Evolutionary conservation across 768 basidiomycete species (phyloP).

Genomic region (Collybia nuda): DNA sequence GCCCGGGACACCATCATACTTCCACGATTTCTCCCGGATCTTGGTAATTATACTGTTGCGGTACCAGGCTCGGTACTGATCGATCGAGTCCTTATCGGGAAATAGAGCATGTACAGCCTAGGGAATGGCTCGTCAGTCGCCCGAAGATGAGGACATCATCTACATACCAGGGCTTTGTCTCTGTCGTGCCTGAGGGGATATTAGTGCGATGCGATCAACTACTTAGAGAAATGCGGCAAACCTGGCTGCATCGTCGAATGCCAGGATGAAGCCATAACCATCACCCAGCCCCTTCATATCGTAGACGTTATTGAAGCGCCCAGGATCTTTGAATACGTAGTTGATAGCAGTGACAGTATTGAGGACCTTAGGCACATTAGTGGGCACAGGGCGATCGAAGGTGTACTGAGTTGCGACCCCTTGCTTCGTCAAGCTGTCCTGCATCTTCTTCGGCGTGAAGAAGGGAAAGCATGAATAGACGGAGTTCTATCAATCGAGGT

Average conservation of each 20-base stretch:
- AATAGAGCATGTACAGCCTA: constrained; percentile 33
- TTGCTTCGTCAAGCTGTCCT: constrained; percentile 35
- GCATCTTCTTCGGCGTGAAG: constrained; percentile 44
- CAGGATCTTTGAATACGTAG: constrained; percentile 30
- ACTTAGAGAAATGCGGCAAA: neutral
- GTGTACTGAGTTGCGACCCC: constrained; percentile 37
- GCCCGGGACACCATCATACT: constrained; percentile 21
- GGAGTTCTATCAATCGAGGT: constrained; percentile 1
- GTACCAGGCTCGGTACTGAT: constrained; percentile 27
- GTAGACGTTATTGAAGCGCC: constrained; percentile 36
- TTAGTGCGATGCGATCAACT: too few relatives aligned
- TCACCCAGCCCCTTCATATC: constrained; percentile 21
- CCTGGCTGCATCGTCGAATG: constrained; percentile 38
- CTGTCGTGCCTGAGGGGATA: constrained; percentile 25
- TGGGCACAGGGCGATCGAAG: constrained; percentile 34
- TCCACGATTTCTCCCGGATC: constrained; percentile 31
- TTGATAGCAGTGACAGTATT: constrained; percentile 33
- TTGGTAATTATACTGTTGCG: constrained; percentile 22
- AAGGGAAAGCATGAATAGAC: constrained; percentile 24
- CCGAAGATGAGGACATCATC: neutral
- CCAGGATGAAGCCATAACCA: constrained; percentile 40
- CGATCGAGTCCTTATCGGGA: constrained; percentile 27
- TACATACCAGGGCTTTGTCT: constrained; percentile 22
- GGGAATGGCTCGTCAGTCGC: neutral
- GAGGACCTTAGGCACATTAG: constrained; percentile 27